A percentile compares a stretch with the other conserved stretches of the same genome.
phyloP scores from a whole-genome alignment of 208 protist genomes.

The Trypanosoma conorhini region DNA sequence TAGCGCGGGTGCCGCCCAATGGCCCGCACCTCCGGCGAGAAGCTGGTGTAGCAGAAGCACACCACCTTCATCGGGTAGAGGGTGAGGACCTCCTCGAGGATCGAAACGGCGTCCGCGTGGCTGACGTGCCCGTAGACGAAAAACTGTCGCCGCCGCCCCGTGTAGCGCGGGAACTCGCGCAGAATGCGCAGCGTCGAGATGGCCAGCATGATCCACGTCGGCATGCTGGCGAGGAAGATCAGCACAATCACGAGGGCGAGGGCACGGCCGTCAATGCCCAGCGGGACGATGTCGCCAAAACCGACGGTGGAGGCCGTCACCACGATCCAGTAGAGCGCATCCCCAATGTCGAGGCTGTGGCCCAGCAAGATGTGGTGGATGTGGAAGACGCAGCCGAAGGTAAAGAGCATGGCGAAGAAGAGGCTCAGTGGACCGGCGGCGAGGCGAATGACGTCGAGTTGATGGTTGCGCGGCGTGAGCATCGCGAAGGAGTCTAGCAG shows the following conservation, averaged over 20 bases:
- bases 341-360: conserved; percentile 53
- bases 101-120: conserved; percentile 68
- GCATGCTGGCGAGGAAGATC: conserved; percentile 82
- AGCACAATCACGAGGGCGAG: conserved; percentile 82
- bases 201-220: conserved; percentile 78
- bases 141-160: conserved; percentile 66
- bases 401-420: conserved; percentile 80
- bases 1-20: conserved; percentile 84
- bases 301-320: conserved; percentile 82
- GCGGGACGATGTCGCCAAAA: conserved; percentile 79
- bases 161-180: conserved; percentile 66
- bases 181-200: conserved; percentile 62
- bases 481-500: conserved; percentile 77
- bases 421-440: conserved; percentile 65
- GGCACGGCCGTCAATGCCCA: conserved; percentile 56
- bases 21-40: conserved; percentile 57
- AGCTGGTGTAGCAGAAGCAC: conserved; percentile 83
- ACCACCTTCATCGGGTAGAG: conserved; percentile 86
- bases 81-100: conserved; percentile 84
- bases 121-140: conserved; percentile 81
- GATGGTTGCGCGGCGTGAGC: conserved; percentile 53
- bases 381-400: conserved; percentile 62
- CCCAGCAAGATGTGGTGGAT: conserved; percentile 75
- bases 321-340: conserved; percentile 78
- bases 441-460: conserved; percentile 69